Evolutionary conservation across 768 basidiomycete species (phyloP), one percentile per base, ranked within the genome.

Genomic region (Leccinum arenicola): DNA sequence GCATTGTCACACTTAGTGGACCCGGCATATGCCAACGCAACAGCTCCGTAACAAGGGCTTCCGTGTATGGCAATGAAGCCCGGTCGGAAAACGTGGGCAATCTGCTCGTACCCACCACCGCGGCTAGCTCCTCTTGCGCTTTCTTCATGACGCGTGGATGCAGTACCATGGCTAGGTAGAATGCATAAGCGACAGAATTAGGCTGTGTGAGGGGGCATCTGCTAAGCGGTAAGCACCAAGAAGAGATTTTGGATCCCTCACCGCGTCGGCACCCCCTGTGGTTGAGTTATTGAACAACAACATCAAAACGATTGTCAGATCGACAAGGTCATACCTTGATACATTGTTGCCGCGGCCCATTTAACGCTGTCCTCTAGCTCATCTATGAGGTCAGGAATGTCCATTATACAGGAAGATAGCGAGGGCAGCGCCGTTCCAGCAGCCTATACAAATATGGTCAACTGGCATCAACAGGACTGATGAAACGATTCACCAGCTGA

Each of bases 111-210:
- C 72, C 72, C 11, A 73, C 63, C 0, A 74, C 62, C 0, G 54
- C 19, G 25, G 70, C 69, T 10, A 74, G 52, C 33, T 74, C 72
- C 36, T 58, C 54, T 38, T 69, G 72, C 0, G 65, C 72, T 36
- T 64, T 72, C 49, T 59, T 60, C 62, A 69, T 61, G 17, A 68
- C 64, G 3, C 48, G 55, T 3, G 74, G 73, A 52, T 66, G 60
- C 49, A 70, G 64, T n/a, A 61, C 59, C 73, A 73, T 74, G 2
- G 70, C 73, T n/a, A 72, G 63, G 21, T 61, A 60, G 38, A 67
- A 65, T 11, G 59, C 56, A 50, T 58, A 63, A 12, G 54, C 33
- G 4, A 58, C 23, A 1, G 68, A 63, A 12, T 29, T 52, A 7
- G 63, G n/a, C 68, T 67, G 8, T 11, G 52, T n/a, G 64, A 15